Percentiles rank a stretch among this genome's conserved stretches.
phyloP scores from a whole-genome alignment of 1,284 basidiomycete genomes.

The Acaromyces ingoldii region DNA sequence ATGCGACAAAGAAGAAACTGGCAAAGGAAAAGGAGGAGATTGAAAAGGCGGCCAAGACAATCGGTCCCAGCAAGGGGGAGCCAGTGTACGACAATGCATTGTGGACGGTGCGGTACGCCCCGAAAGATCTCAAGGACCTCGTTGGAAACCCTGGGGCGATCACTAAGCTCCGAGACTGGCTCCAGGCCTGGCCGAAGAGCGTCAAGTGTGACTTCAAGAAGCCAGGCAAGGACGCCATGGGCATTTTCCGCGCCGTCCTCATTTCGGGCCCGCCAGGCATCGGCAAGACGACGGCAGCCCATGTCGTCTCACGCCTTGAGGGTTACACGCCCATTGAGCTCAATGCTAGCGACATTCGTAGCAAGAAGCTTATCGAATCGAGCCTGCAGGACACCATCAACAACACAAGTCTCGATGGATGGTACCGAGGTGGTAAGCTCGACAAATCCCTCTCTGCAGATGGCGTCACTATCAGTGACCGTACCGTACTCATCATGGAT shows the following conservation, averaged over 20 bases:
- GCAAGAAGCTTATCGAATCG: conserved; percentile 93
- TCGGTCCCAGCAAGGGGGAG: conserved; percentile 22
- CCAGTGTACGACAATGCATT: conserved; percentile 53
- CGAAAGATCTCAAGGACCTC: conserved; percentile 76
- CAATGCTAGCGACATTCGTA: conserved; percentile 90
- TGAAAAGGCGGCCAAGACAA: conserved; percentile 30
- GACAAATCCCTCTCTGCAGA: conserved; percentile 8
- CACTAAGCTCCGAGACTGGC: conserved; percentile 76
- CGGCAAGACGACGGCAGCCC: conserved; percentile 94
- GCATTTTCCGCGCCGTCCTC: conserved; percentile 77
- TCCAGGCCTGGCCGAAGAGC: conserved; percentile 67
- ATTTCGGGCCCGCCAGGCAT: conserved; percentile 93
- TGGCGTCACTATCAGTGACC: conserved; percentile 63
- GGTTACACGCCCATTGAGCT: conserved; percentile 90
- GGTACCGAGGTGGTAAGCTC: conserved; percentile 57
- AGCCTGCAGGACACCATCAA: conserved; percentile 45
- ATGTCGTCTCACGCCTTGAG: conserved; percentile 78
- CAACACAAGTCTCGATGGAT: conserved; percentile 78
- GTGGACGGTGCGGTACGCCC: conserved; percentile 95
- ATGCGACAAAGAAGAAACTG: conserved; percentile 68
- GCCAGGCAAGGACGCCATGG: conserved; percentile 84
- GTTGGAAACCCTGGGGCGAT: conserved; percentile 90
- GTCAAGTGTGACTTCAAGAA: conserved; percentile 66
- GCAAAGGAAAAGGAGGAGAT: conserved; percentile 67
- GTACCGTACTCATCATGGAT: conserved; percentile 92